Base-by-base conservation (phyloP, 2,329 filamentous ascomycete species). In the Penicillium sp. region DNA sequence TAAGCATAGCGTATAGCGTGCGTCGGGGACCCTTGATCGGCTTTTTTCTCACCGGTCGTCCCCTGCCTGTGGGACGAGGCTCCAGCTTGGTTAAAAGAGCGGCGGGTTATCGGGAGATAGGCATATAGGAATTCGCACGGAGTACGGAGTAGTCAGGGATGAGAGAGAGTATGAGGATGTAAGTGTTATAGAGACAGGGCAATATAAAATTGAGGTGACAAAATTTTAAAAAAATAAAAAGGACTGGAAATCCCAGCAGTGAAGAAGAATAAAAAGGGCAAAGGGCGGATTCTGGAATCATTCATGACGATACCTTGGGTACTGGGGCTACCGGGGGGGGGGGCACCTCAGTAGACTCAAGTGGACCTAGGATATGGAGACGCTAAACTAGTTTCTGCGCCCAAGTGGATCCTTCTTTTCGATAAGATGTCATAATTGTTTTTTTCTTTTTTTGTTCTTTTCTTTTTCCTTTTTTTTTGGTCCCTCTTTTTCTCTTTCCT, bases 1-100 rank as follows among this genome's bases (percentile, higher is more conserved):
- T 70, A 61, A 75, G 71, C 73, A 75, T 75, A 55, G 70, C 72
- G 72, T 68, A 69, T 38, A 70, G 64, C 53, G 60, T 66, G 58
- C 65, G 67, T 60, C 66, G 64, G 55, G 63, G 59, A 50, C 50
- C 58, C 49, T 60, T 50, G 7, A 53, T 62, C 51, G 54, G 55
- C 40, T 59, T 62, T 63, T 65, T 65, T 65, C 60, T 65, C 56
- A 64, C 62, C 62, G 54, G 54, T 9, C 61, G 59, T 63, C 62
- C 59, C 62, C 64, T 63, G 45, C 46, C 21, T 59, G 59, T 45
- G 55, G 48, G 54, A 62, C 58, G 55, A 44, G 62, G 45, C 46
- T 64, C 65, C 65, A 67, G 63, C 41, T 55, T 67, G 53, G 48
- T 57, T 58, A 36, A 49, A 31, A 40, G 23, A 43, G 31, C 21